Conservation (phyloP, 176 grass and related monocot genomes). For the Raddia guianensis region DNA sequence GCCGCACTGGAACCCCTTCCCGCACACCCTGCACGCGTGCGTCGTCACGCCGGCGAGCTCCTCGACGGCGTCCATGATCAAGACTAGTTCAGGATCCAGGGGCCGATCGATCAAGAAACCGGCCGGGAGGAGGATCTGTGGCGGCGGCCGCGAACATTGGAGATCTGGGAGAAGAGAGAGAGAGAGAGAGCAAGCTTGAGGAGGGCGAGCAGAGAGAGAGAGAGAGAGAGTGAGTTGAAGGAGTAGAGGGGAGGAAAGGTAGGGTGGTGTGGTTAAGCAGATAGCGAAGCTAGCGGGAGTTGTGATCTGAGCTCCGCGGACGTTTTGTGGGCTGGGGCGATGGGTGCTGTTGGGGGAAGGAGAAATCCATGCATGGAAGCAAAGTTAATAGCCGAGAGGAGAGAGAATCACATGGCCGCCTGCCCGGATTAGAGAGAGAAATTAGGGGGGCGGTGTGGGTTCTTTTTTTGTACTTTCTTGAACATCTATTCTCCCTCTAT, state of each 20-base stretch:
- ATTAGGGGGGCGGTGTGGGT: neutral
- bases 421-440: neutral
- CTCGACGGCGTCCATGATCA: constrained; percentile 36
- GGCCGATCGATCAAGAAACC: constrained; percentile 24
- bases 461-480: too few species aligned
- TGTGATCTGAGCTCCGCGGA: constrained; percentile 41
- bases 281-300: constrained; percentile 47
- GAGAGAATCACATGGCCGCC: constrained; percentile 27
- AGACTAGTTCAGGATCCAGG: neutral
- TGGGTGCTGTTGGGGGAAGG: constrained; percentile 50
- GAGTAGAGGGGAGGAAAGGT: constrained; percentile 60
- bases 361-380: constrained; percentile 75
- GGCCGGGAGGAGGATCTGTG: constrained; percentile 28
- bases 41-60: constrained; percentile 35
- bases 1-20: constrained; percentile 60
- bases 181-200: constrained; percentile 30
- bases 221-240: constrained; percentile 29
- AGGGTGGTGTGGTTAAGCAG: constrained; percentile 49
- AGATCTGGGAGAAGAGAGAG: constrained; percentile 31
- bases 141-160: constrained; percentile 29
- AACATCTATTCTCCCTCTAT: too few species aligned
- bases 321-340: constrained; percentile 49
- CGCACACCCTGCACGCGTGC: constrained; percentile 64
- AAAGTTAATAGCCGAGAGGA: constrained; percentile 39
- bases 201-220: constrained; percentile 9